Conservation (phyloP, 306 rosid genomes). For the Chamaecrista fasciculata region DNA sequence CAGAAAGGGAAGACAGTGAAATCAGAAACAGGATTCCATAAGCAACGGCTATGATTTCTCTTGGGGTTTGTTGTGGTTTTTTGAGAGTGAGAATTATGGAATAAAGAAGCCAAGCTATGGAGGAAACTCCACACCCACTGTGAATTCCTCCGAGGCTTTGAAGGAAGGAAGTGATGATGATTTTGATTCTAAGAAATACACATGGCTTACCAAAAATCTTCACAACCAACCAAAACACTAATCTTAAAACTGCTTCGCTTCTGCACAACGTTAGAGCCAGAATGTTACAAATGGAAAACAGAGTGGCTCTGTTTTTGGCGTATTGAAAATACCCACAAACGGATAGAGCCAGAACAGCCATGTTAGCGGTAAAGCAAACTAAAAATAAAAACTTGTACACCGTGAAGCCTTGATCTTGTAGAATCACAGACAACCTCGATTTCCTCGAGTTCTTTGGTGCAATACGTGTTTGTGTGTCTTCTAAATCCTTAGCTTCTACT, state of each 20-base stretch:
- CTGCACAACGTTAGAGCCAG: slow-evolving; percentile 55
- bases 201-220: slow-evolving; percentile 45
- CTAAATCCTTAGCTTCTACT: slow-evolving; percentile 23
- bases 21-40: slow-evolving; percentile 55
- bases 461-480: too few species aligned
- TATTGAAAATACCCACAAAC: slow-evolving; percentile 42
- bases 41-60: slow-evolving; percentile 41
- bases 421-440: slow-evolving; percentile 50
- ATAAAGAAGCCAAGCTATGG: slow-evolving; percentile 66
- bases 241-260: slow-evolving; percentile 51
- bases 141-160: slow-evolving; percentile 76
- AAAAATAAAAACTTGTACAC: slow-evolving; percentile 56
- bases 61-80: slow-evolving; percentile 35
- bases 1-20: slow-evolving; percentile 55
- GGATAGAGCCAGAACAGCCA: slow-evolving; percentile 50
- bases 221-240: slow-evolving; percentile 52
- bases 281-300: slow-evolving; percentile 64
- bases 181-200: slow-evolving; percentile 51
- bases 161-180: slow-evolving; percentile 57
- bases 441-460: background rate
- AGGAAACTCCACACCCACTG: slow-evolving; percentile 72
- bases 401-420: slow-evolving; percentile 68
- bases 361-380: slow-evolving; percentile 43
- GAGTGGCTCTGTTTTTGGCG: slow-evolving; percentile 43
- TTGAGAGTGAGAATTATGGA: slow-evolving; percentile 43